Evolutionary conservation across 2,329 filamentous ascomycete genomes (phyloP).

Genomic region (Venturia aucupariae): DNA sequence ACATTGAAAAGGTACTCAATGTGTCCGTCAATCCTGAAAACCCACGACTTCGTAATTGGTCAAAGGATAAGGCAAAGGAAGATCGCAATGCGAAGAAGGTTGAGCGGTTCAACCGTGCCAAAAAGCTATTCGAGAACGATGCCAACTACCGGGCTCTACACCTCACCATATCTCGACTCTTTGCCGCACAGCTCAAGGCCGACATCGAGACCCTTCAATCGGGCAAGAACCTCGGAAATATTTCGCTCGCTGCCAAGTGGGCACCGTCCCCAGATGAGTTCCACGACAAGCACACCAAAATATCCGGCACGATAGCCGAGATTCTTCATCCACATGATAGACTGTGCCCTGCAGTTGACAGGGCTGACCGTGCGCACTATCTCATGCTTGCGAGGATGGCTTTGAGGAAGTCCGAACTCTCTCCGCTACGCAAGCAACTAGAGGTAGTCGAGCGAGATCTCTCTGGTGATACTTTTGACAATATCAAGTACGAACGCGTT

Average conservation of each 20-base stretch:
- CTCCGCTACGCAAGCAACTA: slow-evolving; percentile 45
- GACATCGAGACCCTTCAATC: slow-evolving; percentile 38
- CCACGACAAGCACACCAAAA: slow-evolving; percentile 50
- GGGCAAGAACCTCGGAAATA: slow-evolving; percentile 31
- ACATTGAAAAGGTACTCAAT: slow-evolving; percentile 21
- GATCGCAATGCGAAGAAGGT: slow-evolving; percentile 26
- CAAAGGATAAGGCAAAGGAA: slow-evolving; percentile 20
- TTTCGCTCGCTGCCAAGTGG: slow-evolving; percentile 54
- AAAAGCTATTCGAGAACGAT: slow-evolving; percentile 33
- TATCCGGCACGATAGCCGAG: slow-evolving; percentile 50
- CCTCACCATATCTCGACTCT: slow-evolving; percentile 45
- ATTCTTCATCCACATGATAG: slow-evolving; percentile 37
- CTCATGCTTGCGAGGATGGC: slow-evolving; percentile 45
- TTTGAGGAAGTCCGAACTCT: slow-evolving; percentile 42
- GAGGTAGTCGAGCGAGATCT: slow-evolving; percentile 46
- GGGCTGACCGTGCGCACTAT: slow-evolving; percentile 38
- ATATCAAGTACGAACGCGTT: slow-evolving; percentile 49
- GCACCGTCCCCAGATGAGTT: slow-evolving; percentile 46
- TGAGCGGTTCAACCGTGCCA: slow-evolving; percentile 33
- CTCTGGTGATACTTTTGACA: slow-evolving; percentile 34
- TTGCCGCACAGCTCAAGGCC: slow-evolving; percentile 44
- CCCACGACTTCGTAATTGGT: slow-evolving; percentile 18
- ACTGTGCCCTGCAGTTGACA: slow-evolving; percentile 19
- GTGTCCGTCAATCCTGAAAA: slow-evolving; percentile 14
- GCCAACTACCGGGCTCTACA: slow-evolving; percentile 44